A percentile compares a stretch with the other conserved stretches of the same genome.
phyloP scores from a whole-genome alignment of 176 grass and related monocot genomes.

The Poa annua region DNA sequence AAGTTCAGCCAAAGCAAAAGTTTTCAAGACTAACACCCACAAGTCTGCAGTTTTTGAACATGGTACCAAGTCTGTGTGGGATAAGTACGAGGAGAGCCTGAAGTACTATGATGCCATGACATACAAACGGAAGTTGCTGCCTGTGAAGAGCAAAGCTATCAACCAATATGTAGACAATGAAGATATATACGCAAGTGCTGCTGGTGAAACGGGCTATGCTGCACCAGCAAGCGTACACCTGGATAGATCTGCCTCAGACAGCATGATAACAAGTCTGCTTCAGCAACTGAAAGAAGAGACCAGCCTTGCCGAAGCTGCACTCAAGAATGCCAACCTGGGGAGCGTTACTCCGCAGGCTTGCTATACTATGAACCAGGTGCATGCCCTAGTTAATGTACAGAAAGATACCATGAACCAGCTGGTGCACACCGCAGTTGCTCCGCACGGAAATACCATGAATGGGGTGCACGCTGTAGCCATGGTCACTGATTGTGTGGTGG shows the following conservation, averaged over 20 bases:
- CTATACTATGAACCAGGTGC: not conserved
- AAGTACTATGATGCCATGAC: not conserved
- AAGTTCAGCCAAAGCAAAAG: not conserved
- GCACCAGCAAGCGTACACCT: not conserved
- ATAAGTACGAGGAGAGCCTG: constrained; percentile 4
- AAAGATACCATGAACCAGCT: not conserved
- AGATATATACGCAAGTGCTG: not conserved
- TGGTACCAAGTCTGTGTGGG: constrained; percentile 24
- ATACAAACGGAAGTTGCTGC: not conserved
- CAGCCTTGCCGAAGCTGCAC: not conserved
- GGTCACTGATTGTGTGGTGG: not conserved
- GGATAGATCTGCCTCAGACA: constrained; percentile 2
- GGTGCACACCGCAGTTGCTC: constrained; percentile 11
- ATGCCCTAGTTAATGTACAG: constrained; percentile 1
- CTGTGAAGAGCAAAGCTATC: not conserved
- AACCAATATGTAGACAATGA: not conserved
- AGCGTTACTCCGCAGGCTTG: not conserved
- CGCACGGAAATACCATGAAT: not conserved
- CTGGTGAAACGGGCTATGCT: constrained; percentile 2
- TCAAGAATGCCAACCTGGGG: not conserved
- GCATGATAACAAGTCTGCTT: not conserved
- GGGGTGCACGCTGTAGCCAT: not conserved
- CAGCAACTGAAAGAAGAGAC: not conserved
- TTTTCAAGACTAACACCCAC: not conserved
- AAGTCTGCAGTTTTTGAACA: not conserved